A percentile compares a stretch with the other conserved stretches of the same genome.
Evolutionary conservation across 2,329 filamentous ascomycete genomes (phyloP).

Genomic region (Drechslerella dactyloides): DNA sequence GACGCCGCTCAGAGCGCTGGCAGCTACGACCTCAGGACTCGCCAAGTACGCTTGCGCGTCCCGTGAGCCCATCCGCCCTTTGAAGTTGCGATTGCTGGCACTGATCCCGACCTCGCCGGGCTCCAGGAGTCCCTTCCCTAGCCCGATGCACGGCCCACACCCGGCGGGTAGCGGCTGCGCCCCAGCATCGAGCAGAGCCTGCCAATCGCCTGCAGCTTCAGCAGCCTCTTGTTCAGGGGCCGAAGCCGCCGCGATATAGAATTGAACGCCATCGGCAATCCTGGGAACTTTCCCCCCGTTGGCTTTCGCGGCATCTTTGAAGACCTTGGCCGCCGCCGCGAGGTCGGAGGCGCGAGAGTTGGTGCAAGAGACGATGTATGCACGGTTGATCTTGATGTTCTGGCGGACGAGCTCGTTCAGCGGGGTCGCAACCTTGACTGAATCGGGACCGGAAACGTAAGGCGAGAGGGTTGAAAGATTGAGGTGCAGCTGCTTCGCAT

Average conservation of each 20-base stretch:
- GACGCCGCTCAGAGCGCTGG: constrained; percentile 76
- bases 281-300: constrained; percentile 81
- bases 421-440: constrained; percentile 84
- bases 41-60: constrained; percentile 84
- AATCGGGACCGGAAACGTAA: constrained; percentile 86
- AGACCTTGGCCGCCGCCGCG: constrained; percentile 80
- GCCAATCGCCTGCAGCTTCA: constrained; percentile 84
- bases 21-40: constrained; percentile 89
- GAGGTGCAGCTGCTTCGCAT: constrained; percentile 82
- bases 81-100: constrained; percentile 87
- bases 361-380: constrained; percentile 88
- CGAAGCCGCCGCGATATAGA: constrained; percentile 91
- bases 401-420: constrained; percentile 74
- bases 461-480: constrained; percentile 83
- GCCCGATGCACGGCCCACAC: constrained; percentile 85
- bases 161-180: constrained; percentile 73
- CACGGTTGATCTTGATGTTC: constrained; percentile 79
- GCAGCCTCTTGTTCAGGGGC: constrained; percentile 75
- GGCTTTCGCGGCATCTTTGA: constrained; percentile 69
- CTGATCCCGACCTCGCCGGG: constrained; percentile 84
- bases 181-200: constrained; percentile 79
- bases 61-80: constrained; percentile 90
- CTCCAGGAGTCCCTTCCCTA: constrained; percentile 79
- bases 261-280: constrained; percentile 79
- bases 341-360: constrained; percentile 84